Conservation (phyloP, 352 stramenopile species). For the Phytophthora parvispora region DNA sequence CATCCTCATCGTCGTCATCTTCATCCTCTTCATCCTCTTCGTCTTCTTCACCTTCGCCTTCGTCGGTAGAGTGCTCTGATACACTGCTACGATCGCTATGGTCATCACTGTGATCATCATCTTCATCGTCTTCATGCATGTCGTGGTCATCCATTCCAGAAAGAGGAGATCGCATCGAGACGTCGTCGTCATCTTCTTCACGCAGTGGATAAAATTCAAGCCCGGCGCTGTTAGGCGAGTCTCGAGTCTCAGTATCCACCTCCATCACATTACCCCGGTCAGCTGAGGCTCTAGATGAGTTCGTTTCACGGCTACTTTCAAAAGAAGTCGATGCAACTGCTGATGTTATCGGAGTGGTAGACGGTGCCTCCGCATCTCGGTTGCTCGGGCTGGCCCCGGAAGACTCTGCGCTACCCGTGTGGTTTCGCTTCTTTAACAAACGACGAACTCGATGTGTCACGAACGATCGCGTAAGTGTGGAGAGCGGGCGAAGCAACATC, state of each 20-base stretch:
- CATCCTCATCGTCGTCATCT: slow-evolving; percentile 72
- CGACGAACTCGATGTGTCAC: slow-evolving; percentile 79
- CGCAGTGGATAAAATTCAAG: slow-evolving; percentile 29
- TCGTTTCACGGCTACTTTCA: slow-evolving; percentile 2
- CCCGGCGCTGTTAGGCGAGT: slow-evolving; percentile 2
- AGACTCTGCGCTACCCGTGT: slow-evolving; percentile 11
- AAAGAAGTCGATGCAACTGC: background rate
- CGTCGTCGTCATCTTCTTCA: slow-evolving; percentile 65
- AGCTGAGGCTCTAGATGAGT: background rate
- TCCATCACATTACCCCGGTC: slow-evolving; percentile 25
- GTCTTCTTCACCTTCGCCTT: slow-evolving; percentile 57
- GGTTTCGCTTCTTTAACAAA: slow-evolving; percentile 69
- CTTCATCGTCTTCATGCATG: slow-evolving; percentile 59
- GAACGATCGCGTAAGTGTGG: slow-evolving; percentile 84
- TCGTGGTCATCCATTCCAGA: slow-evolving; percentile 63
- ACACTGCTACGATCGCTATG: slow-evolving; percentile 71
- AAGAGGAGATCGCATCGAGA: slow-evolving; percentile 70
- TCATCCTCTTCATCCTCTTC: slow-evolving; percentile 78
- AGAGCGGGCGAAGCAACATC: slow-evolving; percentile 86
- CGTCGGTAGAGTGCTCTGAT: slow-evolving; percentile 63
- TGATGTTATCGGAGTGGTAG: slow-evolving; percentile 1
- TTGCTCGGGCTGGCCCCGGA: background rate
- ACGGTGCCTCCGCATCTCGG: background rate
- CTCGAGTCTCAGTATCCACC: slow-evolving; percentile 17
- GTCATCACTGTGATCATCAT: slow-evolving; percentile 61